Base-by-base conservation (phyloP, 1,284 basidiomycete species). In the Boletus holoroseus region DNA sequence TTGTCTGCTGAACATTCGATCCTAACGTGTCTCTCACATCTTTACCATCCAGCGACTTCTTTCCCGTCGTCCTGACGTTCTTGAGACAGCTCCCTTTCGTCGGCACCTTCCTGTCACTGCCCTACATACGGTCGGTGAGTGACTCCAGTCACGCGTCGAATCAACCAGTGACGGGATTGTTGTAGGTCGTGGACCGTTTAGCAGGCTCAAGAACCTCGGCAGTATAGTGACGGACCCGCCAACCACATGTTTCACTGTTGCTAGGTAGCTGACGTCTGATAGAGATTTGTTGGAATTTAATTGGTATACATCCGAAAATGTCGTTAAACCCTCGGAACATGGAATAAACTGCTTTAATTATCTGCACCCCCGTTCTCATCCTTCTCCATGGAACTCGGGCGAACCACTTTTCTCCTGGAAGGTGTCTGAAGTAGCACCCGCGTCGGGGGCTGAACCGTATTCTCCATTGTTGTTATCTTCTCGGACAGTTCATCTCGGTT, bases 21-120 rank as follows among this genome's bases (percentile, higher is more conserved):
- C 18, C 5, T n/a, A n/a, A 12, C 46, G 18, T 13, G 44, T 51
- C 35, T 49, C 56, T 56, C 42, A 57, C 45, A 24, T 49, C 53
- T 30, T 55, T 41, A 15, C 30, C 24, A 37, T 55, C 47, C 72
- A 99, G 95, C 43, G 95, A 98, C 72, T 99, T 99, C 78, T 99
- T 99, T 83, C 96, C 96, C 5, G 95, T 98, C 51, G 91, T 99
- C 53, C 76, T 99, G 52, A 94, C 91, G 42, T 98, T 99, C 77
- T 72, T 99, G 58, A 79, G 96, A 57, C 96, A 99, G 72, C 71
- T 98, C 50, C 96, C 96, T 1, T 82, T 97, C 60, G 81, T 99
- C 53, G 96, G 96, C 28, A 89, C 83, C 1, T 70, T 93, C 55
- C 71, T 99, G 43, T 88, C 87, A 5, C 67, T 98, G 57, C 95